Evolutionary conservation across 345 rosid genomes (phyloP), one percentile per base, ranked within the genome.

Genomic region (Microthlaspi erraticum): DNA sequence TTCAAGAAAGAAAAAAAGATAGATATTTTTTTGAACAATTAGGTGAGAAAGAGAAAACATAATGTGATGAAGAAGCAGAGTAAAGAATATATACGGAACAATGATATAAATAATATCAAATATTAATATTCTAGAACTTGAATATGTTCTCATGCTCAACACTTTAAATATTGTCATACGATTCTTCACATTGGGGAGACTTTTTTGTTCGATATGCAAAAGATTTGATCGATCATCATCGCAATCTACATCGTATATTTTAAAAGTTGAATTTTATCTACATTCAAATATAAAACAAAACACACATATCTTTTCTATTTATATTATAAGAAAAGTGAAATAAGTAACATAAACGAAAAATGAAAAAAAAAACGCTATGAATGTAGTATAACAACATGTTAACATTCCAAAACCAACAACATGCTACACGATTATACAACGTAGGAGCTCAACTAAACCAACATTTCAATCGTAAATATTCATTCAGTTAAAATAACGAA

Each of bases 1-100:
- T 2, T 42, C n/a, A 36, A 38, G 17, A 10, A 18, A 60, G 38
- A 43, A 10, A 18, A 60, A 49, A 43, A 32, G 13, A 5, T 20
- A 11, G 31, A 45, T 64, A 64, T 33, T 14, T 33, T 2, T 33
- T 14, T 33, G 1, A 12, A 39, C 39, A 57, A 52, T 57, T 73
- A 73, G 72, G 72, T 48, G 16, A 17, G 10, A 10, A 10, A 14
- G 13, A 44, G 19, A 37, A 38, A 42, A 59, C 48, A 66, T 51
- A 60, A 43, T 26, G 68, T 74, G 78, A 74, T 5, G 73, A 66
- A 74, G 78, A 74, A 74, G 78, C 77, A 66, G 56, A 51, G 39
- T 20, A 51, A 51, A 62, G 78, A 66, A 66, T 74, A 74, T 74
- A 73, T 7, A 54, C n/a, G 38, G 58, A 19, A 65, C 31, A 73